phyloP scores from a whole-genome alignment of 1,284 basidiomycete genomes.

The Stygiomarasmius scandens region DNA sequence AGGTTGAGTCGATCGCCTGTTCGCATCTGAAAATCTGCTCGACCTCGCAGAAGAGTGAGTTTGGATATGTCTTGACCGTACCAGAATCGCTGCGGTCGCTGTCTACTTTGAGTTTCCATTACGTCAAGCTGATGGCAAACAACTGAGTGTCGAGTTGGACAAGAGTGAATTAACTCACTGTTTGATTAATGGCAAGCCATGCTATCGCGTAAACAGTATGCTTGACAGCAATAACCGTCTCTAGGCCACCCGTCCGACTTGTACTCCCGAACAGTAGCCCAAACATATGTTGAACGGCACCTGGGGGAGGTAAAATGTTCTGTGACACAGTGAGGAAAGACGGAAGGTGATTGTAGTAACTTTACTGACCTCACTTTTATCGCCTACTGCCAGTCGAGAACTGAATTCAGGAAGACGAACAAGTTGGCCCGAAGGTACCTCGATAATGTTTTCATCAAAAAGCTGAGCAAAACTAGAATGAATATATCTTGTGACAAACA shows the following conservation, averaged over 20 bases:
- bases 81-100: slow-evolving; percentile 80
- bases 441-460: slow-evolving; percentile 66
- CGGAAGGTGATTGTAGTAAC: slow-evolving; percentile 9
- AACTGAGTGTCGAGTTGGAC: slow-evolving; percentile 3
- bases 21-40: slow-evolving; percentile 64
- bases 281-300: slow-evolving; percentile 47
- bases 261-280: slow-evolving; percentile 45
- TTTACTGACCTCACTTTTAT: slow-evolving; percentile 61
- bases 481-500: slow-evolving; percentile 5
- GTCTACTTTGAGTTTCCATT: slow-evolving; percentile 53
- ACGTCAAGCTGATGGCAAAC: slow-evolving; percentile 54
- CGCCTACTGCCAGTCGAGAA: slow-evolving; percentile 70
- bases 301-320: slow-evolving; percentile 68
- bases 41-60: slow-evolving; percentile 67
- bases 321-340: slow-evolving; percentile 28
- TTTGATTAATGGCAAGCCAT: slow-evolving; percentile 91
- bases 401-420: slow-evolving; percentile 77
- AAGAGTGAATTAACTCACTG: slow-evolving; percentile 46
- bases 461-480: slow-evolving; percentile 6
- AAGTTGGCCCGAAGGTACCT: slow-evolving; percentile 57
- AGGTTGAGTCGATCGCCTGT: slow-evolving; percentile 69
- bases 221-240: slow-evolving; percentile 74
- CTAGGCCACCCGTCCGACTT: slow-evolving; percentile 44
- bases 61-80: slow-evolving; percentile 63
- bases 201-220: slow-evolving; percentile 82